Percentiles rank a stretch among this genome's conserved stretches.
phyloP scores from a whole-genome alignment of 2,329 filamentous ascomycete species.

The Lachnellula suecica region DNA sequence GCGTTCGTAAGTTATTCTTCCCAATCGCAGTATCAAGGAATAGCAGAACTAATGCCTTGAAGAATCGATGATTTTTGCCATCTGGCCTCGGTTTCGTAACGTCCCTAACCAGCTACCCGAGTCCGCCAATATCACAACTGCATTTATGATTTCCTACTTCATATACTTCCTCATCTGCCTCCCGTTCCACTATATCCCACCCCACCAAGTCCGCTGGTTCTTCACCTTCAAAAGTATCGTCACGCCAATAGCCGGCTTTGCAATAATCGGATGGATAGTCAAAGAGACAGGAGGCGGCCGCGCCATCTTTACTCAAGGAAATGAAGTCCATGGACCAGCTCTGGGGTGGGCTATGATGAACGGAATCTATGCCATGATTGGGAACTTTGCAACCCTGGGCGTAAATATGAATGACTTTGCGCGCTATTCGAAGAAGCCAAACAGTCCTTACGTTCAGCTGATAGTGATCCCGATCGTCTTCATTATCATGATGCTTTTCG shows the following conservation, averaged over 20 bases:
- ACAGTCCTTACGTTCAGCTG: background rate
- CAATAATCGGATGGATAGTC: background rate
- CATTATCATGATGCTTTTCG: slow-evolving; percentile 37
- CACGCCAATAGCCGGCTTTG: background rate
- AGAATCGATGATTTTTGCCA: slow-evolving; percentile 34
- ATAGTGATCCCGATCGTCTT: slow-evolving; percentile 8
- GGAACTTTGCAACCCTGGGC: slow-evolving; percentile 10
- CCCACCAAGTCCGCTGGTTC: slow-evolving; percentile 43
- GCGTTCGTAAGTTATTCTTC: no score
- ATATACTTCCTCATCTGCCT: slow-evolving; percentile 28
- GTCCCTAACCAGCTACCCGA: slow-evolving; percentile 50
- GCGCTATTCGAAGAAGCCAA: slow-evolving; percentile 28
- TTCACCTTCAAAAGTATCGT: slow-evolving; percentile 45
- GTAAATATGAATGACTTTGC: slow-evolving; percentile 42
- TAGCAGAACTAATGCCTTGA: no score
- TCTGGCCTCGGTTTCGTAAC: slow-evolving; percentile 49
- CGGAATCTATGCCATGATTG: background rate
- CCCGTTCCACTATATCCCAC: slow-evolving; percentile 47
- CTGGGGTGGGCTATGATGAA: background rate
- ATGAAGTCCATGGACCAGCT: background rate
- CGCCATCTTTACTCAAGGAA: background rate
- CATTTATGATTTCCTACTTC: slow-evolving; percentile 52
- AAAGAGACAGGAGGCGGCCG: background rate
- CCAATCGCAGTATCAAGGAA: no score
- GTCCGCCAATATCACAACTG: slow-evolving; percentile 49